phyloP scores from a whole-genome alignment of 768 basidiomycete genomes.

The Kwoniella botswanensis region DNA sequence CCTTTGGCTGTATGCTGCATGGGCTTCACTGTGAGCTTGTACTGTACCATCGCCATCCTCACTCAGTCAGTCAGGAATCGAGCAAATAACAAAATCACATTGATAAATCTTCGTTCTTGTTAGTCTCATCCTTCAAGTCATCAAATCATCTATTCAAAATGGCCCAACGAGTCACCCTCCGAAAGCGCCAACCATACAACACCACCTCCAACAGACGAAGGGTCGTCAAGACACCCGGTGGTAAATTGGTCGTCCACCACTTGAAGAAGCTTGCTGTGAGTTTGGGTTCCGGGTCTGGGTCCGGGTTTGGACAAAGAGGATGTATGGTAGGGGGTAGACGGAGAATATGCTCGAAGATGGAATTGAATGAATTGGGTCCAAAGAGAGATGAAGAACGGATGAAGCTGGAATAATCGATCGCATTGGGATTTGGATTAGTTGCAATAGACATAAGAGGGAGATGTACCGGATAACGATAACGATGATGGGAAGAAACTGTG shows the following conservation, averaged over 20 bases:
- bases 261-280: slow-evolving; percentile 84
- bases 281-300: slow-evolving; percentile 17
- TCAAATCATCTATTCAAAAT: slow-evolving; percentile 61
- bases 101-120: background rate
- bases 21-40: background rate
- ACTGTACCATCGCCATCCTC: background rate
- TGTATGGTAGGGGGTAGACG: background rate
- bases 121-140: slow-evolving; percentile 24
- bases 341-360: background rate
- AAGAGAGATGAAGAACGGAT: background rate
- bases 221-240: slow-evolving; percentile 97
- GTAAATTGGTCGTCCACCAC: slow-evolving; percentile 97
- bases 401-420: no score
- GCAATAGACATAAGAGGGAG: background rate
- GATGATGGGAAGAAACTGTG: background rate
- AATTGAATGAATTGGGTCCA: background rate
- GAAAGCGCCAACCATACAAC: slow-evolving; percentile 96
- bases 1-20: background rate
- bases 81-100: background rate
- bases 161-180: slow-evolving; percentile 99
- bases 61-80: background rate
- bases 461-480: background rate
- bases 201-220: slow-evolving; percentile 94
- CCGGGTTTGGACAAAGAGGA: slow-evolving; percentile 7
- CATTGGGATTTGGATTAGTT: background rate